phyloP scores from a whole-genome alignment of 1,139 yeast genomes.

The Scheffersomyces titani region DNA sequence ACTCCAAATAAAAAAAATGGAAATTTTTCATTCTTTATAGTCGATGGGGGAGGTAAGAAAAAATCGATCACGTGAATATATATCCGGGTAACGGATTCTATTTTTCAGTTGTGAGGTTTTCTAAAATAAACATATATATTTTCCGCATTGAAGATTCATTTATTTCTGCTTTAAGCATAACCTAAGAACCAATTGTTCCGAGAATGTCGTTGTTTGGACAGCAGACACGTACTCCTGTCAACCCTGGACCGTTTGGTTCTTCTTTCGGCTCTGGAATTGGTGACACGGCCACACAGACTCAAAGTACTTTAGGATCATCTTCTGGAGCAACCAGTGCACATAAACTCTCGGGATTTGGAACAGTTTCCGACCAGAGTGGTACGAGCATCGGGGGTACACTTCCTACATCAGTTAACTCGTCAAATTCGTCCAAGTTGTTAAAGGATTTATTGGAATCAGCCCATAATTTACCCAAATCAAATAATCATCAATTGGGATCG shows the following conservation, averaged over 20 bases:
- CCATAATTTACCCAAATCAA: slow-evolving; percentile 63
- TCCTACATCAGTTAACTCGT: slow-evolving; percentile 3
- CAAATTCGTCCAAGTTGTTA: slow-evolving; percentile 27
- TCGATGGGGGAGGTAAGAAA: neutral
- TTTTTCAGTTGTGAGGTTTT: neutral
- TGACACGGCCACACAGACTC: neutral
- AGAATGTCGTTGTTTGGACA: slow-evolving; percentile 11
- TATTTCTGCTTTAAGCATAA: neutral
- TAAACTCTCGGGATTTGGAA: neutral
- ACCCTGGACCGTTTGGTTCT: slow-evolving; percentile 1
- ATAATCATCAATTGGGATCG: slow-evolving; percentile 63
- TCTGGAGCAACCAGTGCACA: neutral
- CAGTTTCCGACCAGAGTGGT: neutral
- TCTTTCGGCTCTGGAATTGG: slow-evolving; percentile 6
- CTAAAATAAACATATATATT: neutral
- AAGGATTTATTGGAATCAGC: slow-evolving; percentile 74
- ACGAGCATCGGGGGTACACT: neutral
- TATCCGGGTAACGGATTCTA: neutral
- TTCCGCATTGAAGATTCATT: neutral
- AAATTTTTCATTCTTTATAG: neutral
- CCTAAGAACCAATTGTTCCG: neutral
- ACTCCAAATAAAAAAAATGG: neutral
- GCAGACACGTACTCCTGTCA: slow-evolving; percentile 3
- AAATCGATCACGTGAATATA: neutral
- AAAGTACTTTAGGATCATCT: neutral